Conservation (phyloP, 2,329 filamentous ascomycete genomes). For the Penicillium sp. region DNA sequence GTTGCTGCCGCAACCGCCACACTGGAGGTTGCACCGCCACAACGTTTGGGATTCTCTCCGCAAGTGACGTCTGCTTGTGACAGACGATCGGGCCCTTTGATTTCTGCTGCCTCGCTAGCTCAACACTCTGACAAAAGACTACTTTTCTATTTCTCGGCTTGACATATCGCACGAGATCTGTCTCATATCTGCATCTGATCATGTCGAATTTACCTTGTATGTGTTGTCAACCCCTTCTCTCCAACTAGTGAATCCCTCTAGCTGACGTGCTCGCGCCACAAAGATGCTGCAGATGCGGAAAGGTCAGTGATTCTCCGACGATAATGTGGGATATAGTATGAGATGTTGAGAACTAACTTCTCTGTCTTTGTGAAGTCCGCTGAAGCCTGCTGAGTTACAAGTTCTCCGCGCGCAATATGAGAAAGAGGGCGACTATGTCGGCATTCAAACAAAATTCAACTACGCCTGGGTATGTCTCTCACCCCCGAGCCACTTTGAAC, state of each 20-base stretch:
- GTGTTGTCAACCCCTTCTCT: conserved; percentile 13
- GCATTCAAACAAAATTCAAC: conserved; percentile 98
- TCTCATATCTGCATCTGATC: neutral
- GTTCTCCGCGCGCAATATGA: conserved; percentile 92
- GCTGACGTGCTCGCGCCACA: conserved; percentile 9
- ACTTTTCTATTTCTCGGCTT: neutral
- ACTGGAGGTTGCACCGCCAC: conserved; percentile 28
- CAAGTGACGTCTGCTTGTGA: conserved; percentile 24
- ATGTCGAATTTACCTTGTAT: conserved; percentile 50
- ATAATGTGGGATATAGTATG: neutral
- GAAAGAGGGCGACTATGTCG: conserved; percentile 94
- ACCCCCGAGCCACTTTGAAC: neutral
- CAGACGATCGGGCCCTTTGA: conserved; percentile 2
- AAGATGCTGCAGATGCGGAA: conserved; percentile 97
- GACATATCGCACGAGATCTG: neutral
- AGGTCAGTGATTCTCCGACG: conserved; percentile 52
- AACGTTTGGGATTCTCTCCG: conserved; percentile 20
- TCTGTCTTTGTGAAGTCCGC: conserved; percentile 53
- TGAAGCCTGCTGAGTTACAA: conserved; percentile 86
- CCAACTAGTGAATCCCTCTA: neutral
- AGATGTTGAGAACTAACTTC: conserved; percentile 9
- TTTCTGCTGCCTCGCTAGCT: conserved; percentile 2
- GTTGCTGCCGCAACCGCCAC: conserved; percentile 40
- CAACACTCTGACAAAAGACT: conserved; percentile 1
- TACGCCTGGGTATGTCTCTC: conserved; percentile 76